phyloP scores from a whole-genome alignment of 1,139 yeast species.

The Yamadazyma conglobata region DNA sequence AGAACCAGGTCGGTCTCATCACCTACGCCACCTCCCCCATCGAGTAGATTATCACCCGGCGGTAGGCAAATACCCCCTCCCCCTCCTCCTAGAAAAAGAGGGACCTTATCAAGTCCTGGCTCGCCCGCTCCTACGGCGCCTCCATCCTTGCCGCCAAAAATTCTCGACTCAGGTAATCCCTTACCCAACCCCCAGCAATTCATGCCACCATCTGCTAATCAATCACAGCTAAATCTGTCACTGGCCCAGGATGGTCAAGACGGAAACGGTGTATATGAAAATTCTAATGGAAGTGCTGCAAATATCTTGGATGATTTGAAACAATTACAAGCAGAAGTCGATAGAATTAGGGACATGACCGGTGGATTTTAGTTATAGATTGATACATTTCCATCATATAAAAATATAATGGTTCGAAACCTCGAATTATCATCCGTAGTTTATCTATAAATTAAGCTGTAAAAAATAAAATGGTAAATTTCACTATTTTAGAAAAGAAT shows the following conservation, averaged over 20 bases:
- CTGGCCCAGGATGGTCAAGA: constrained; percentile 2
- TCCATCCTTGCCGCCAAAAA: constrained; percentile 29
- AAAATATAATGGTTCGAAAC: too few relatives aligned
- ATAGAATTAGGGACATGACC: constrained; percentile 47
- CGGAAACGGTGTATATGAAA: constrained; percentile 13
- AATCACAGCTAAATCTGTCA: neutral
- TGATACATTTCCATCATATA: neutral
- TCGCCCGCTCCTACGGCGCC: constrained; percentile 23
- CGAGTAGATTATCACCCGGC: constrained; percentile 25
- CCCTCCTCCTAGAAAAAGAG: constrained; percentile 41
- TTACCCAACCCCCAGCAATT: constrained; percentile 7
- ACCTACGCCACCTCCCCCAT: constrained; percentile 38
- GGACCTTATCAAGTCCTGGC: constrained; percentile 14
- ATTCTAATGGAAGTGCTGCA: constrained; percentile 36
- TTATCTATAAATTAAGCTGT: too few relatives aligned
- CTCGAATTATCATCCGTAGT: too few relatives aligned
- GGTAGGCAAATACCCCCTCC: constrained; percentile 24
- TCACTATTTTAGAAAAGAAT: too few relatives aligned
- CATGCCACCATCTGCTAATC: neutral
- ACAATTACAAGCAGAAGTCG: constrained; percentile 64
- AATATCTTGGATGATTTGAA: constrained; percentile 58
- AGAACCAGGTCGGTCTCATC: constrained; percentile 42
- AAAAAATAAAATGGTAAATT: too few relatives aligned
- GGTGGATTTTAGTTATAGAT: constrained; percentile 46
- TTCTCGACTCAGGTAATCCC: constrained; percentile 13